A percentile compares a stretch with the other conserved stretches of the same genome.
These are phyloP conservation scores for Begonia peltatifolia DNA, from an alignment of 306 rosid species.

Conservation along the genomic window DNA sequence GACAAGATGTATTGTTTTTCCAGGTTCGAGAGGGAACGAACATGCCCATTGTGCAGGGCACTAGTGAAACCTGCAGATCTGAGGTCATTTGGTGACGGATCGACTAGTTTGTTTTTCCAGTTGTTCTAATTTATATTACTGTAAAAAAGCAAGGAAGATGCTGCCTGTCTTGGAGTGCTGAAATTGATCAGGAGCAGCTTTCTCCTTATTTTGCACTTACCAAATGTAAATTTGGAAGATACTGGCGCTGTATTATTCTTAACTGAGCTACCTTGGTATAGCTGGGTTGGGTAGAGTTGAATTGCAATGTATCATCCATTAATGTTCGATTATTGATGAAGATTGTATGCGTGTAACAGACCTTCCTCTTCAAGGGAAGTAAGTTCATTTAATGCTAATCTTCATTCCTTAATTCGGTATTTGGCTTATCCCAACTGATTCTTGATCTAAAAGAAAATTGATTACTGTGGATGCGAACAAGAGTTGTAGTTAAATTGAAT, in stretches of 20 bases:
- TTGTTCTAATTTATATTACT: slow-evolving; percentile 40
- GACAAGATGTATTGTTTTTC: slow-evolving; percentile 2
- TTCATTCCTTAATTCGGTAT: too few species aligned
- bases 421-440: too few species aligned
- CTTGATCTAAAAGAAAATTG: too few species aligned
- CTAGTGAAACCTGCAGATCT: slow-evolving; percentile 92
- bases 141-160: slow-evolving; percentile 23
- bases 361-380: neutral
- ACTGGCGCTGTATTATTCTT: slow-evolving; percentile 20
- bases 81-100: slow-evolving; percentile 91
- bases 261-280: slow-evolving; percentile 15
- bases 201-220: slow-evolving; percentile 28
- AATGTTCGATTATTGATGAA: neutral
- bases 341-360: neutral
- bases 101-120: slow-evolving; percentile 85
- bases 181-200: slow-evolving; percentile 21
- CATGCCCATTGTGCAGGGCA: slow-evolving; percentile 96
- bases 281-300: slow-evolving; percentile 15
- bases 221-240: slow-evolving; percentile 35
- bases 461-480: too few species aligned
- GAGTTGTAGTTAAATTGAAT: too few species aligned
- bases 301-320: slow-evolving; percentile 3
- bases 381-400: too few species aligned
- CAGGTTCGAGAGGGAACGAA: slow-evolving; percentile 99
- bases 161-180: slow-evolving; percentile 31